phyloP scores from a whole-genome alignment of 179 eudicot genomes.

The Pouteria campechiana region DNA sequence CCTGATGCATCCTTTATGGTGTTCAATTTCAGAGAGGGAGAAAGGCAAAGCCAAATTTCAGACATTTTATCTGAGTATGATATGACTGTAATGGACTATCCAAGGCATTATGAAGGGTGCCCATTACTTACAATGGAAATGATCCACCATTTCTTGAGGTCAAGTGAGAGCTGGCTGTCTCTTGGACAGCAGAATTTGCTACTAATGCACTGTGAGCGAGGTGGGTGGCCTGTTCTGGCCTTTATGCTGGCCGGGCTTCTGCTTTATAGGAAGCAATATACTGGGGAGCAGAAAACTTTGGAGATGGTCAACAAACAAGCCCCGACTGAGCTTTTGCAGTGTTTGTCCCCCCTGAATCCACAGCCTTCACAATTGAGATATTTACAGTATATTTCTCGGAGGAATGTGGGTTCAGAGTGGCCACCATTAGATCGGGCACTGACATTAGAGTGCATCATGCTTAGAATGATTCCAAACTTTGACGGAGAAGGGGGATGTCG shows the following conservation, averaged over 20 bases:
- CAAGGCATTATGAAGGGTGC: slow-evolving; percentile 53
- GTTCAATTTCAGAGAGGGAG: slow-evolving; percentile 59
- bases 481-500: slow-evolving; percentile 72
- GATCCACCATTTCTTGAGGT: slow-evolving; percentile 65
- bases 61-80: slow-evolving; percentile 43
- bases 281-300: slow-evolving; percentile 58
- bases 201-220: slow-evolving; percentile 67
- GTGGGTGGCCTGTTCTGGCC: slow-evolving; percentile 66
- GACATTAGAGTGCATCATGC: slow-evolving; percentile 57
- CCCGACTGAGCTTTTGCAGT: slow-evolving; percentile 54
- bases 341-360: slow-evolving; percentile 60
- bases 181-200: slow-evolving; percentile 60
- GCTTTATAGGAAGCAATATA: slow-evolving; percentile 47
- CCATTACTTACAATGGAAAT: slow-evolving; percentile 60
- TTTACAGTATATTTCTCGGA: slow-evolving; percentile 60
- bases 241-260: slow-evolving; percentile 74
- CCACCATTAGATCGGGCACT: slow-evolving; percentile 60
- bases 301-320: slow-evolving; percentile 75
- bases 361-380: slow-evolving; percentile 76
- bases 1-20: slow-evolving; percentile 70
- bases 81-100: slow-evolving; percentile 74
- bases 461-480: slow-evolving; percentile 55
- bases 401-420: slow-evolving; percentile 54
- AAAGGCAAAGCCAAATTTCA: slow-evolving; percentile 35
- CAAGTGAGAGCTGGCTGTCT: slow-evolving; percentile 71